Conservation (phyloP, 306 rosid genomes). For the Alnus glutinosa region DNA sequence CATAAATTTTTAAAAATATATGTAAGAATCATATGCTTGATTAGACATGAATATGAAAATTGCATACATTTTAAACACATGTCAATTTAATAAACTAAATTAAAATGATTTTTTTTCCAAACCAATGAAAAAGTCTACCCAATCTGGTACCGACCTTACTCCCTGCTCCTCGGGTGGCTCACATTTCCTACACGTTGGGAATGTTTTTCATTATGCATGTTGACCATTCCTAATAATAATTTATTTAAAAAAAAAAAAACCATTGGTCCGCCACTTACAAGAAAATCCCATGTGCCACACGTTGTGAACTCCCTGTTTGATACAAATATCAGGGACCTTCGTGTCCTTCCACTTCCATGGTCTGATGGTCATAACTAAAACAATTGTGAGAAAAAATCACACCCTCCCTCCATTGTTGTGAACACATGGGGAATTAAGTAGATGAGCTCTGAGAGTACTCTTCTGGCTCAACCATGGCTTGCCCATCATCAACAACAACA, state of each 20-base stretch:
- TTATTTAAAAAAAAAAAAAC: not conserved
- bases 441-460: not conserved
- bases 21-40: too few relatives aligned
- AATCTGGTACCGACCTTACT: too few relatives aligned
- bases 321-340: not conserved
- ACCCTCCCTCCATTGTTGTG: not conserved
- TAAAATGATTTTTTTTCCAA: too few relatives aligned
- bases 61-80: too few relatives aligned
- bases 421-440: not conserved
- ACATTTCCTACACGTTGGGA: not conserved
- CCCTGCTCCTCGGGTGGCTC: too few relatives aligned
- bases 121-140: too few relatives aligned
- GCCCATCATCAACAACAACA: conserved; percentile 14
- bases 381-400: not conserved
- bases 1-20: too few relatives aligned
- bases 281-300: conserved; percentile 26
- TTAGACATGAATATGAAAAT: too few relatives aligned
- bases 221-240: too few relatives aligned
- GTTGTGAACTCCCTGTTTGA: conserved; percentile 7
- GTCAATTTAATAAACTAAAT: too few relatives aligned
- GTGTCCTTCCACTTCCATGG: not conserved
- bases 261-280: not conserved
- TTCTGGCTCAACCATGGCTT: conserved; percentile 40
- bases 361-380: not conserved
- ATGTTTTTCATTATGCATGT: too few relatives aligned